Evolutionary conservation across 371 early-diverging fungal genomes (phyloP), one percentile per base, ranked within the genome.

Genomic region (Rhizopus delemar): DNA sequence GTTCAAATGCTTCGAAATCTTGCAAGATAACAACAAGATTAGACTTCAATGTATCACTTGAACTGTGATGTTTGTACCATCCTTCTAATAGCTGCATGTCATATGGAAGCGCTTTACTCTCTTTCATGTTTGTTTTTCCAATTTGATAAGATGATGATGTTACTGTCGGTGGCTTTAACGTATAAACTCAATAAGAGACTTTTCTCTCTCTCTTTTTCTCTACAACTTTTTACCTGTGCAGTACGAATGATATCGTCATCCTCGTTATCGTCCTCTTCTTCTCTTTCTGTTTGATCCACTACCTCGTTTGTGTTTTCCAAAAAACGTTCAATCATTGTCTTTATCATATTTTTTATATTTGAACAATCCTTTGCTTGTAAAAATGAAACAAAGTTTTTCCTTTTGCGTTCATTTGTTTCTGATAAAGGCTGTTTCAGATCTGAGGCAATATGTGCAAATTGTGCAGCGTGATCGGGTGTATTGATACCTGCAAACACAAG

Each of bases 1-100:
- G 80, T 31, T 86, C 83, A 53, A 94, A 93, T n/a, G 88, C 80
- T 63, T 95, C 96, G 65, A 95, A 87, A 63, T 95, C 95, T 61
- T 93, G 91, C 28, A 95, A 60, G 15, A 93, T 83, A 13, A 93
- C 71, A 1, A 93, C 91, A 1, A 92, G 60, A 7, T 80, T 86
- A 0, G 81, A 71, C 4, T 46, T 51, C 46, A 48, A 36, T 29
- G 48, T 48, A 39, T 56, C 43, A 22, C 38, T 49, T 8, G 45
- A 28, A 12, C 48, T 56, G 8, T 77, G 48, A 45, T 81, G 71
- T 50, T 61, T 67, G 53, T 85, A 88, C 91, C 90, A 91, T 48
- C 79, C 82, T 52, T 81, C 80, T 29, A 89, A 70, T 43, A 80
- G 71, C 55, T 83, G 78, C 70, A 89, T 79, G 56, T 89, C 88